Evolutionary conservation across 2,329 filamentous ascomycete species (phyloP), one percentile per base, ranked within the genome.

Genomic region (Fusarium clavum): DNA sequence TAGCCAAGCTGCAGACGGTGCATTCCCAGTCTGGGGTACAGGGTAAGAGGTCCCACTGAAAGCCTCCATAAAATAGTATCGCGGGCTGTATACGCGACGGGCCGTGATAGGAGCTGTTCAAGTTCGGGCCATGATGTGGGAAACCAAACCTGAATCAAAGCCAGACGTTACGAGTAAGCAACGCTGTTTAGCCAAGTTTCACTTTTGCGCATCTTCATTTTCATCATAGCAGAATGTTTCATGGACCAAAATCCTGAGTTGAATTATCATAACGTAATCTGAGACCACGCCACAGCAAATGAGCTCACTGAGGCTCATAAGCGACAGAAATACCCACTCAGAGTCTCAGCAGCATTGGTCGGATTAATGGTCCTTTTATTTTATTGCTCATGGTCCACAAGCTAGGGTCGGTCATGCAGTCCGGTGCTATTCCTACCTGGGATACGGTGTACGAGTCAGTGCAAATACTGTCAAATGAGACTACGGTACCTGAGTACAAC

Each of bases 1-100:
- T 27, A 53, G 38, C 24, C 32, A 53, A 41, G 12, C 8, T 43
- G 34, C 49, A 53, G 38, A 53, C 13, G 9, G 13, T 8, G 49
- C 49, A 53, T 53, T 20, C 41, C n/a, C 10, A 22, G 41, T 53
- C 49, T 25, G 49, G 49, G 49, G 49, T 53, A 43, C 49, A 53
- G 45, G 45, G 49, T 52, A 34, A 29, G 4, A 13, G 5, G 13
- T 11, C 13, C 49, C 49, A 52, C 34, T 8, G 41, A 6, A 52
- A 52, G 18, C 20, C 14, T 52, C 49, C 34, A 53, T 43, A 43
- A 29, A 53, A 10, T 43, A 43, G 34, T 27, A 25, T 34, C 41
- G 34, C 18, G 34, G n/a, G 34, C 34, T 38, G 34, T n/a, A n/a
- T 12, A 47, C 45, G 45, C 25, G 49, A 40, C 18, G 7, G 45